These are phyloP conservation scores for Phialophora chinensis DNA, from an alignment of 2,329 filamentous ascomycete genomes.

Conservation along the genomic window DNA sequence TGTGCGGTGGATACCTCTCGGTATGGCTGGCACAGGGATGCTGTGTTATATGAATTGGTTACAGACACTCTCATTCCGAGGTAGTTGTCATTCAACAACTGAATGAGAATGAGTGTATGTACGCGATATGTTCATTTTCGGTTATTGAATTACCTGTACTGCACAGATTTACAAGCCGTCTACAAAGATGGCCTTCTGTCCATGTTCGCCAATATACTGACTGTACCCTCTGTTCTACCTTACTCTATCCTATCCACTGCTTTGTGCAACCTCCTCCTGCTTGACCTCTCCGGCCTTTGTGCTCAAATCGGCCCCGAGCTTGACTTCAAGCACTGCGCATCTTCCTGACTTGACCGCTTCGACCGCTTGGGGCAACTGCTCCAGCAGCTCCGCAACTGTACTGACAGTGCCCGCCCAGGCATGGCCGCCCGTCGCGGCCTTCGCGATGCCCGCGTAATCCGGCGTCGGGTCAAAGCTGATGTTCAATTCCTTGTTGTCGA, in stretches of 20 bases:
- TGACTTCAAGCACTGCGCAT: slow-evolving; percentile 66
- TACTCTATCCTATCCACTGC: slow-evolving; percentile 5
- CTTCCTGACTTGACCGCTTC: slow-evolving; percentile 62
- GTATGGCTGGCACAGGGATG: too few species aligned
- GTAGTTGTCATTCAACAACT: too few species aligned
- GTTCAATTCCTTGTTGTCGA: slow-evolving; percentile 68
- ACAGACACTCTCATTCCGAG: too few species aligned
- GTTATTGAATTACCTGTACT: too few species aligned
- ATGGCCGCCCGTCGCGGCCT: slow-evolving; percentile 67
- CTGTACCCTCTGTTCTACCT: too few species aligned
- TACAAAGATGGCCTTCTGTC: too few species aligned
- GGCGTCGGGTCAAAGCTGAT: slow-evolving; percentile 70
- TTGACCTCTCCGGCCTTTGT: not conserved
- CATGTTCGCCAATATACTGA: too few species aligned
- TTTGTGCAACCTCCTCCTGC: slow-evolving; percentile 6
- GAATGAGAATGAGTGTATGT: too few species aligned
- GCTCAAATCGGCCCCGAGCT: slow-evolving; percentile 24
- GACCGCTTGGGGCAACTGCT: slow-evolving; percentile 63
- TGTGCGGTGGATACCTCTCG: too few species aligned
- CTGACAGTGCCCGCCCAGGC: slow-evolving; percentile 64
- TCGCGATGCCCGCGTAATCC: slow-evolving; percentile 71
- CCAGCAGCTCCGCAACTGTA: slow-evolving; percentile 61
- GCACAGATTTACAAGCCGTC: too few species aligned
- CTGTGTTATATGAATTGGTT: too few species aligned
- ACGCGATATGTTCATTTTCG: too few species aligned